phyloP scores from a whole-genome alignment of 441 rosid genomes.

The Bruguiera hainesii region DNA sequence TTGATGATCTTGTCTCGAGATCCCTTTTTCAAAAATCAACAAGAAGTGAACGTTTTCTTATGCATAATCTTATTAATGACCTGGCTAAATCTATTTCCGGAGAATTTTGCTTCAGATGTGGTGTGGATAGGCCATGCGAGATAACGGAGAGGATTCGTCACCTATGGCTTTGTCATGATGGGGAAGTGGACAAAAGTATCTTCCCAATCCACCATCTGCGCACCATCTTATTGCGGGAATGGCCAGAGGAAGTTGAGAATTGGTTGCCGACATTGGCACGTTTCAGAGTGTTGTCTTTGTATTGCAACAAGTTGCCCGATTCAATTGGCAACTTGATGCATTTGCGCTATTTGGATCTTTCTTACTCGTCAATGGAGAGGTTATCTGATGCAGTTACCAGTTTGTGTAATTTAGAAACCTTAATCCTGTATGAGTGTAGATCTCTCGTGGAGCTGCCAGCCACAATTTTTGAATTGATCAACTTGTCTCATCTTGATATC shows the following conservation, averaged over 20 bases:
- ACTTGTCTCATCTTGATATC: conserved; percentile 27
- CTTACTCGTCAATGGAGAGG: conserved; percentile 3
- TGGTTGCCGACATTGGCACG: conserved; percentile 8
- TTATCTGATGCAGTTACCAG: conserved; percentile 19
- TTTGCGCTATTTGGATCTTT: conserved; percentile 19
- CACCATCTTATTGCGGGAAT: not conserved
- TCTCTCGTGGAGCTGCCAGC: no score
- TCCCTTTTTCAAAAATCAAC: conserved; percentile 13
- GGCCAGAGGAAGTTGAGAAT: conserved; percentile 1
- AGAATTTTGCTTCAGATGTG: not conserved
- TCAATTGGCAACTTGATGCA: conserved; percentile 19
- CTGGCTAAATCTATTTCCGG: not conserved
- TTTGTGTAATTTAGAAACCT: conserved; percentile 22
- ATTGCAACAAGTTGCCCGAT: not conserved
- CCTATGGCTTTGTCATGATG: not conserved
- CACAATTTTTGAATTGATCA: no score
- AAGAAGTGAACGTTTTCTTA: not conserved
- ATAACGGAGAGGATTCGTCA: conserved; percentile 4
- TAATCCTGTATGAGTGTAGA: not conserved
- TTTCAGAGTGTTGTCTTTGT: conserved; percentile 12
- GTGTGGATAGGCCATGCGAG: not conserved
- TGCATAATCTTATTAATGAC: conserved; percentile 21
- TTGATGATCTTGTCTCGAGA: conserved; percentile 10
- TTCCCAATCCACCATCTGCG: not conserved
- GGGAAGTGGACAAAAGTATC: not conserved